Percentiles rank a stretch among this genome's conserved stretches.
Evolutionary conservation across 1,284 basidiomycete genomes (phyloP).

Genomic region (Trichosporon ovoides): DNA sequence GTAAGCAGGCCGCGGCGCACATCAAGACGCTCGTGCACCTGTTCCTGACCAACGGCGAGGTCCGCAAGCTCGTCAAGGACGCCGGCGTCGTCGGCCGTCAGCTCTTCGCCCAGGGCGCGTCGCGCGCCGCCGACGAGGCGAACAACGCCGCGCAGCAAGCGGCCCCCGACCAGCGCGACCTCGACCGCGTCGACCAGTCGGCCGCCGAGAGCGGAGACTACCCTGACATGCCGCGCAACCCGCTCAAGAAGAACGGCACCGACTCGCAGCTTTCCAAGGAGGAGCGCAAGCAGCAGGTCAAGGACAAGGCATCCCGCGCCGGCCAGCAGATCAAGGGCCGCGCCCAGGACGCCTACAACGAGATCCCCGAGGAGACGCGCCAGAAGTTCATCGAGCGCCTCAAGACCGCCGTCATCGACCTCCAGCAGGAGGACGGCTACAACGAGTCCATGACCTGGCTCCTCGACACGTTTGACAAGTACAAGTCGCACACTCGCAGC

Average conservation of each 20-base stretch:
- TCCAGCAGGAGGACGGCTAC: constrained; percentile 87
- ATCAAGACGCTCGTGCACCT: constrained; percentile 78
- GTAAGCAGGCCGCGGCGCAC: constrained; percentile 65
- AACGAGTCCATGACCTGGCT: constrained; percentile 75
- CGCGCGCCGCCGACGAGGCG: constrained; percentile 61
- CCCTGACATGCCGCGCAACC: neutral
- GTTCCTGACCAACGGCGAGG: constrained; percentile 83
- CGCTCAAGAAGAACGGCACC: neutral
- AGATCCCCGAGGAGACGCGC: constrained; percentile 60
- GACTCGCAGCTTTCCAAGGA: neutral
- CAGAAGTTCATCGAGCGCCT: constrained; percentile 49
- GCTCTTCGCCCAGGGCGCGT: constrained; percentile 69
- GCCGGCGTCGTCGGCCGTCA: constrained; percentile 78
- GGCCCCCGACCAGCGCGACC: constrained; percentile 58
- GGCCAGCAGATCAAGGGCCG: neutral
- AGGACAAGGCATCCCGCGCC: constrained; percentile 44
- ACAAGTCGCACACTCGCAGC: constrained; percentile 59
- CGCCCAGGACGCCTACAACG: neutral
- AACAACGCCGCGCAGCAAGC: neutral
- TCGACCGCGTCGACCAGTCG: constrained; percentile 65
- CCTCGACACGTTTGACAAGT: constrained; percentile 66
- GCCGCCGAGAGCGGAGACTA: constrained; percentile 44
- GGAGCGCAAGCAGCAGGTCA: constrained; percentile 43
- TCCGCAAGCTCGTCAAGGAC: constrained; percentile 79
- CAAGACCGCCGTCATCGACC: constrained; percentile 71